Conservation (phyloP, 2,329 filamentous ascomycete species). For the Pestalotiopsis sp. region DNA sequence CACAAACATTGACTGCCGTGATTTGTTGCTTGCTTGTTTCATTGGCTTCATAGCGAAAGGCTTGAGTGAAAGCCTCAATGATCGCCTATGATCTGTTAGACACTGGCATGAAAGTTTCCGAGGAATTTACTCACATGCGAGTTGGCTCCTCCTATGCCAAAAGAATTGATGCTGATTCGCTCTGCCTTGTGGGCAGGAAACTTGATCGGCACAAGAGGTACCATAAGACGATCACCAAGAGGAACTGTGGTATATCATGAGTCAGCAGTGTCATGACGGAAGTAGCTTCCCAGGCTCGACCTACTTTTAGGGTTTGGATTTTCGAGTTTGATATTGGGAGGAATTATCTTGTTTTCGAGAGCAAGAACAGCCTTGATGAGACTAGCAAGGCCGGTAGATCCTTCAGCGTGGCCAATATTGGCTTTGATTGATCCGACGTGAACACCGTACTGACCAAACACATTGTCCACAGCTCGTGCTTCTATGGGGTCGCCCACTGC, state of each 20-base stretch:
- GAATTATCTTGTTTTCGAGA: constrained; percentile 22
- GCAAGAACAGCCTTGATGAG: constrained; percentile 26
- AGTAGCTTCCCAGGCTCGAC: not conserved
- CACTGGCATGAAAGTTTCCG: not conserved
- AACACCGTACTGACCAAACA: constrained; percentile 17
- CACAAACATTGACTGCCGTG: no score
- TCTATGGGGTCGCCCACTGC: constrained; percentile 27
- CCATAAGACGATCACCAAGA: not conserved
- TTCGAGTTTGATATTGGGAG: constrained; percentile 35
- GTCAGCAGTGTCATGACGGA: not conserved
- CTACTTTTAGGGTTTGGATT: constrained; percentile 25
- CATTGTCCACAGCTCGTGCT: constrained; percentile 21
- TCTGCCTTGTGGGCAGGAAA: constrained; percentile 9
- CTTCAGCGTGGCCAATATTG: constrained; percentile 40
- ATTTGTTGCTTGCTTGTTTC: no score
- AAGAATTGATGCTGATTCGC: constrained; percentile 29
- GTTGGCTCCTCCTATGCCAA: constrained; percentile 31
- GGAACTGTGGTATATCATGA: not conserved
- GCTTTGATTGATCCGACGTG: constrained; percentile 26
- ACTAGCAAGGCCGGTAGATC: constrained; percentile 25
- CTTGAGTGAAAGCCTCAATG: not conserved
- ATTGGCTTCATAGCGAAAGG: no score
- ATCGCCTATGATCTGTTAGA: no score
- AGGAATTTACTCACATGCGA: constrained; percentile 19
- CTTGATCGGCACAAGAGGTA: not conserved